Evolutionary conservation across 768 basidiomycete genomes (phyloP), one percentile per base, ranked within the genome.

Genomic region (Phaeotremella fagi): DNA sequence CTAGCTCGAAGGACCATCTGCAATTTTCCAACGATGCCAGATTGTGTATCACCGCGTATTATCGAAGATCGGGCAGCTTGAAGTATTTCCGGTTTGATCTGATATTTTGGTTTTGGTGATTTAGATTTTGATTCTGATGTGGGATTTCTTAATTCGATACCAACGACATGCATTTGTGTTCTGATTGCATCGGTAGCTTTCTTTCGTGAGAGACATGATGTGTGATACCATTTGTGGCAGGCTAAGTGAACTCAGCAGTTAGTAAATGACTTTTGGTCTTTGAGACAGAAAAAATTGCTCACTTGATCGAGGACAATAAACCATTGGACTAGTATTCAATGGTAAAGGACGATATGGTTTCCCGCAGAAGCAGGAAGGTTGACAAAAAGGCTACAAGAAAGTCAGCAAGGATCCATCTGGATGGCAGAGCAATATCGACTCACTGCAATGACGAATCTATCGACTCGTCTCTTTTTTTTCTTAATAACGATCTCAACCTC

Each of bases 221-320:
- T 15, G 31, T 65, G 63, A 22, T 46, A 59, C 63, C 63, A 65
- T 52, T 50, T 53, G n/a, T 38, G 12, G 51, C 63, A 65, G 23
- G 23, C 63, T 64, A 44, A 33, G 16, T 33, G 9, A 33, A 16
- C 31, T 33, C 31, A 7, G 31, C 31, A 7, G 16, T 33, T 16
- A 33, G 9, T 16, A 33, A 33, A 33, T 33, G 16, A 7, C 7
- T 7, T 16, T 33, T 33, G 31, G 31, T 7, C 7, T 7, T n/a
- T 6, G 29, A 20, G 11, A 11, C 23, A 25, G 29, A 4, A 15
- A 31, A 50, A n/a, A n/a, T n/a, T n/a, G n/a, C 55, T 24, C 16
- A 56, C 55, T 27, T 18, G 24, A 12, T 28, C 48, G 48, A 22
- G 48, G 26, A 26, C 56, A 58, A 18, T 52, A 20, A 3, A 51